Evolutionary conservation across 2,329 filamentous ascomycete genomes (phyloP), one percentile per base, ranked within the genome.

Genomic region (Rhinocladiella mackenziei): DNA sequence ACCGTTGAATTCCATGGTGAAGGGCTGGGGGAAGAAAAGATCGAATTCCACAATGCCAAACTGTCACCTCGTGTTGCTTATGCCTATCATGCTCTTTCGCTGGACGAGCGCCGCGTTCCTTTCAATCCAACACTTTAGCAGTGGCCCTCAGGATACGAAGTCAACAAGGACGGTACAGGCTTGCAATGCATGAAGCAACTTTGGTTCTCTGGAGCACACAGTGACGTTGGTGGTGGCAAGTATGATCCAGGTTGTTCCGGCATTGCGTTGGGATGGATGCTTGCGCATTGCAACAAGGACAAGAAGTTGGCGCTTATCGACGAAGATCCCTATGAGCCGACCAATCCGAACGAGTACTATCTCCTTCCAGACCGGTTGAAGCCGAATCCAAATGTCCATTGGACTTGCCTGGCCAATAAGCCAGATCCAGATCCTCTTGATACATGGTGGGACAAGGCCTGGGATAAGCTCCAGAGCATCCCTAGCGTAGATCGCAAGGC

Each of bases 231-330:
- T 7, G 70, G 70, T n/a, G 70, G 69, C 6, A 39, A 59, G 62
- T 18, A 51, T 14, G 68, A 72, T 42, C 65, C 69, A 49, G 66
- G 74, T 22, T 64, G 74, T 23, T 50, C 61, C 2, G 54, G 76
- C 29, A 74, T 77, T 19, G 68, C 70, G 4, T 59, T 78, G 1
- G 75, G 74, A 3, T 78, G 75, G 75, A 78, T 78, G 75, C 74
- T 77, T 56, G 66, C 68, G 38, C 73, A 77, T 44, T 48, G 43
- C 25, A 30, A 26, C 37, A 48, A 48, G 37, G 44, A 32, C 39
- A 46, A 46, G 26, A 51, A 51, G 25, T 34, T 51, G 11, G 44
- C 48, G 3, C 48, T 51, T 28, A 51, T 38, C 5, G 48, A 51
- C 37, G 40, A 47, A 26, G 44, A 49, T 20, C 37, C 37, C 15